Evolutionary conservation across 2,329 filamentous ascomycete genomes (phyloP), one percentile per base, ranked within the genome.

Genomic region (Fusarium sp.): DNA sequence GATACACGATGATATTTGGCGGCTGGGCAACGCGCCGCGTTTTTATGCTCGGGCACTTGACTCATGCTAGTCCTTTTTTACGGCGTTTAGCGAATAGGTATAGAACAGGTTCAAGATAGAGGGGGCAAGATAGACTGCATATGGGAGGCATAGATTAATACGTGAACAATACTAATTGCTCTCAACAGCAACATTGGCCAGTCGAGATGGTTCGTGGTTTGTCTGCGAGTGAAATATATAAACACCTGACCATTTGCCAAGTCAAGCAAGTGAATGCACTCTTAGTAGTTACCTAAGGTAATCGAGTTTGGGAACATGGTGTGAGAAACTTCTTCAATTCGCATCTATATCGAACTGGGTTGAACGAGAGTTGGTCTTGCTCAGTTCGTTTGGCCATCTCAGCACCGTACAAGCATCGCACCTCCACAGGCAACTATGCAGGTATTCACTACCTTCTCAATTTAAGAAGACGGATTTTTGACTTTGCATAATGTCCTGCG

Each of bases 61-160:
- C 61, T 71, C 67, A 61, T 60, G 61, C 67, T 69, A 60, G 60
- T 43, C 28, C 47, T 42, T 52, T 66, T 58, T 69, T 49, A n/a
- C 21, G 60, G 67, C 67, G 67, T 70, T 69, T 19, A 37, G 46
- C 44, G 43, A 46, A 50, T 30, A 32, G 33, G 18, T 25, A 69
- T 69, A 69, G 50, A 69, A 50, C 18, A 43, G 38, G 38, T 46
- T 64, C 35, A 56, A 50, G 28, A 30, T 33, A 44, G 32, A 67
- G 28, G 10, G 52, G 57, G 30, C 25, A 69, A 40, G n/a, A 54
- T 69, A 64, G 57, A 56, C n/a, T 33, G 32, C 19, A n/a, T 38
- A 16, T 35, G n/a, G 46, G 52, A 52, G n/a, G 13, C 30, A 54
- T 69, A 69, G 37, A 63, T 30, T 57, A 69, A 64, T 64, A 21